Base-by-base conservation (phyloP, 2,329 filamentous ascomycete species). In the Calonectria ilicicola region DNA sequence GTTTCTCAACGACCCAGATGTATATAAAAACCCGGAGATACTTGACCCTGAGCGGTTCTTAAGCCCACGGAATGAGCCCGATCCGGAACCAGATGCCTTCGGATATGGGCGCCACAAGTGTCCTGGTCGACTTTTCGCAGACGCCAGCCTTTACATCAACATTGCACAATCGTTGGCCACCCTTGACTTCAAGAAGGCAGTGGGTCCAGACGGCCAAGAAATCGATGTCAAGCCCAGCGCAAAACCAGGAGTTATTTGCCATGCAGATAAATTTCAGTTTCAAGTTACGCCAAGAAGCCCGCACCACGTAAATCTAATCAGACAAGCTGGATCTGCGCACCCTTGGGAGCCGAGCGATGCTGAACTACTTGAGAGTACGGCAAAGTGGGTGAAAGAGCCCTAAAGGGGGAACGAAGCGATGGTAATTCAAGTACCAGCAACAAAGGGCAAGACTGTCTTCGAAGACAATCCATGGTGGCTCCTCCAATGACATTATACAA, bases 1-100 rank as follows among this genome's bases (percentile, higher is more conserved):
- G 77, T 75, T 78, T n/a, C 27, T 75, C 1, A 92, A 94, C 79
- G 93, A 94, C 77, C 89, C 91, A 3, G 89, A 92, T 56, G 91
- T 90, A 2, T 94, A 94, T 81, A 85, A 88, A 0, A 67, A 83
- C 6, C 82, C 82, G 0, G 46, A 68, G 1, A 9, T 26, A 0
- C 84, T 84, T 44, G 67, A 83, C 9, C 82, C 81, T 0, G 79
- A 74, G 8, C 42, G 74, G 0, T 75, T 42, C 15, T 42, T 27
- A 2, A 64, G 58, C 2, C 74, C 74, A 0, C 65, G 66, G 5
- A 78, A 80, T 0, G 80, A 81, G 17, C 82, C 80, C 0, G 80
- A 83, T 9, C 82, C 84, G 0, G 32, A 29, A 0, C 53, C 58
- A 0, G 66, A 79, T 0, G 78, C 77, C 2, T 86, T 84, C 58